Conservation (phyloP, 23 red algal genomes). For the Agarophyton chilense region DNA sequence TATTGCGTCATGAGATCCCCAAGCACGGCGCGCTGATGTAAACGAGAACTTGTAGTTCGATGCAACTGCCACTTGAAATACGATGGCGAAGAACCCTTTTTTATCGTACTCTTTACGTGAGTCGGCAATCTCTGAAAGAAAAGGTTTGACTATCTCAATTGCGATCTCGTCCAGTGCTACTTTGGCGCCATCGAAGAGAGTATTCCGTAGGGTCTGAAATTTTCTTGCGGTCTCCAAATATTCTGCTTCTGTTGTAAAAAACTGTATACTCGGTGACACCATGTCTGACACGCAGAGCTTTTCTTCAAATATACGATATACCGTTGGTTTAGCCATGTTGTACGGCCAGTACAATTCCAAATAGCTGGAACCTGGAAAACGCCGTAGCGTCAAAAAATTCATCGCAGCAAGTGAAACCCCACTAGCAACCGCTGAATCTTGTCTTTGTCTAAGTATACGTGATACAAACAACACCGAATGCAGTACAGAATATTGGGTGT, state of each 20-base stretch:
- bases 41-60: constrained; percentile 37
- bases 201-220: constrained; percentile 10
- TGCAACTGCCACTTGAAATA: background rate
- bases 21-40: constrained; percentile 7
- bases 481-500: background rate
- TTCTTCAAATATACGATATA: constrained; percentile 20
- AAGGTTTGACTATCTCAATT: background rate
- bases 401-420: background rate
- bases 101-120: constrained; percentile 29
- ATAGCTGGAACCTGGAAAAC: background rate
- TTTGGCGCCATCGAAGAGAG: constrained; percentile 6
- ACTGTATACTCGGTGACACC: background rate
- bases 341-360: constrained; percentile 32
- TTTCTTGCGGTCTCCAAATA: background rate
- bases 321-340: background rate
- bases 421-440: background rate
- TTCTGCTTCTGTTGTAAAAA: constrained; percentile 10
- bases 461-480: background rate
- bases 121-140: background rate
- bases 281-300: background rate
- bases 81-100: constrained; percentile 21
- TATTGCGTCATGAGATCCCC: constrained; percentile 2
- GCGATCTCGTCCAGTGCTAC: constrained; percentile 6
- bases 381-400: background rate
- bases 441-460: background rate